phyloP scores from a whole-genome alignment of 805 yeast species.

The Schizosaccharomyces osmophilus region DNA sequence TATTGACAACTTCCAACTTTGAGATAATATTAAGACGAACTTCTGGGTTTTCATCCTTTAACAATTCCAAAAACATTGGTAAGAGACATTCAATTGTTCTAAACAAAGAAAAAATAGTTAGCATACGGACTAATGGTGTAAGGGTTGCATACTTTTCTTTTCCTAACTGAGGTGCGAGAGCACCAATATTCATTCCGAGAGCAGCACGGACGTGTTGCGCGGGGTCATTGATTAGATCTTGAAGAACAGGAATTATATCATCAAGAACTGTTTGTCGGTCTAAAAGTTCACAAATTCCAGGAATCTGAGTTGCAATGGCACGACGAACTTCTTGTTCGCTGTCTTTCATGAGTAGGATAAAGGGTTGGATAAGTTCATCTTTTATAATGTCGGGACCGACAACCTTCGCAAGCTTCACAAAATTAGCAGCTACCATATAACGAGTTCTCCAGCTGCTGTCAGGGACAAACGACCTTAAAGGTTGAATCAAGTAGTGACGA shows the following conservation, averaged over 20 bases:
- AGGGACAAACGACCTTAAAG: slow-evolving; percentile 44
- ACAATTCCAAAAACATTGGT: slow-evolving; percentile 77
- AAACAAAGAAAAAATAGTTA: not conserved
- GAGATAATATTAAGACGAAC: slow-evolving; percentile 86
- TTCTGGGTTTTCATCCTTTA: slow-evolving; percentile 90
- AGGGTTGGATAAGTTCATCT: slow-evolving; percentile 36
- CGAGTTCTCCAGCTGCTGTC: slow-evolving; percentile 97
- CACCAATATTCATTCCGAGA: slow-evolving; percentile 66
- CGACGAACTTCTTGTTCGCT: slow-evolving; percentile 92
- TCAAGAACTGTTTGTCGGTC: slow-evolving; percentile 28
- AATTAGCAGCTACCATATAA: slow-evolving; percentile 91
- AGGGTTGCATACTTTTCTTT: slow-evolving; percentile 22
- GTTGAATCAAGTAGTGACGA: slow-evolving; percentile 11
- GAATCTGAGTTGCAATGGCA: slow-evolving; percentile 77
- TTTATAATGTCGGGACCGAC: slow-evolving; percentile 27
- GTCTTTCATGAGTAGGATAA: slow-evolving; percentile 61
- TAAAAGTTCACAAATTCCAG: slow-evolving; percentile 20
- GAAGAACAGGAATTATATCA: slow-evolving; percentile 62
- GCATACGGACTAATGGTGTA: not conserved
- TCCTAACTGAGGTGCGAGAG: slow-evolving; percentile 63
- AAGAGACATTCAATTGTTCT: slow-evolving; percentile 50
- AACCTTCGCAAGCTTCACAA: slow-evolving; percentile 43
- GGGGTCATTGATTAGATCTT: slow-evolving; percentile 65
- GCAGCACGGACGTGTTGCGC: slow-evolving; percentile 87
- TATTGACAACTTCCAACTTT: slow-evolving; percentile 73